Conservation (phyloP, 1,284 basidiomycete genomes). For the Grifola frondosa region DNA sequence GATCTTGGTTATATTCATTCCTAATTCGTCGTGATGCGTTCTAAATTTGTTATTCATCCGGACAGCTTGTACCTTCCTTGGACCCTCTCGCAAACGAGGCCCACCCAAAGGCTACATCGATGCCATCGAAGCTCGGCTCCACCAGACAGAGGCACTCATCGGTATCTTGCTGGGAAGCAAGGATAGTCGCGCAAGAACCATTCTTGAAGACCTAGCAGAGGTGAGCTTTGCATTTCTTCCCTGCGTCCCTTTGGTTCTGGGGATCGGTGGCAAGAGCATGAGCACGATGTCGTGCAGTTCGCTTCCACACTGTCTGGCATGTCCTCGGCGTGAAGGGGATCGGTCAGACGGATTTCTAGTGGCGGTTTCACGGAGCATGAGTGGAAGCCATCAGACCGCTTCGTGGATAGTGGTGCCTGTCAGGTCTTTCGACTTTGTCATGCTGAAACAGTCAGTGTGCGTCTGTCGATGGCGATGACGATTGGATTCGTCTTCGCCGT, state of each 20-base stretch:
- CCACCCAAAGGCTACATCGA: conserved; percentile 91
- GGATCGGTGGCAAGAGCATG: neutral
- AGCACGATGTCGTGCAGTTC: too few species aligned
- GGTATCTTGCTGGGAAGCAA: conserved; percentile 71
- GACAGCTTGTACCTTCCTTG: conserved; percentile 77
- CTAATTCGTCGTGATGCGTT: conserved; percentile 1
- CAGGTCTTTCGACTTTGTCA: too few species aligned
- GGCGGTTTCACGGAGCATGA: too few species aligned
- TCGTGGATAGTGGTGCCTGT: too few species aligned
- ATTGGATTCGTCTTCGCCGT: too few species aligned
- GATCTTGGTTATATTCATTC: too few species aligned
- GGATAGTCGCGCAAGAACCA: conserved; percentile 60
- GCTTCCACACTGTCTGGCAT: too few species aligned
- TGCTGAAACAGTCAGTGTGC: too few species aligned
- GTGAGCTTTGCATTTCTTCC: conserved; percentile 27
- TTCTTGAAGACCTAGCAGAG: conserved; percentile 59
- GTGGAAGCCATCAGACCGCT: too few species aligned
- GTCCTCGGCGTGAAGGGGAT: too few species aligned
- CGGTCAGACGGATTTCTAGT: too few species aligned
- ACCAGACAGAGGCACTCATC: conserved; percentile 83
- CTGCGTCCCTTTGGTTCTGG: neutral
- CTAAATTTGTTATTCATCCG: neutral
- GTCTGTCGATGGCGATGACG: too few species aligned
- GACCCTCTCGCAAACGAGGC: conserved; percentile 78
- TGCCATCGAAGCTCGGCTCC: conserved; percentile 83